phyloP scores from a whole-genome alignment of 768 basidiomycete genomes.

The Tricholoma hemisulphureum region DNA sequence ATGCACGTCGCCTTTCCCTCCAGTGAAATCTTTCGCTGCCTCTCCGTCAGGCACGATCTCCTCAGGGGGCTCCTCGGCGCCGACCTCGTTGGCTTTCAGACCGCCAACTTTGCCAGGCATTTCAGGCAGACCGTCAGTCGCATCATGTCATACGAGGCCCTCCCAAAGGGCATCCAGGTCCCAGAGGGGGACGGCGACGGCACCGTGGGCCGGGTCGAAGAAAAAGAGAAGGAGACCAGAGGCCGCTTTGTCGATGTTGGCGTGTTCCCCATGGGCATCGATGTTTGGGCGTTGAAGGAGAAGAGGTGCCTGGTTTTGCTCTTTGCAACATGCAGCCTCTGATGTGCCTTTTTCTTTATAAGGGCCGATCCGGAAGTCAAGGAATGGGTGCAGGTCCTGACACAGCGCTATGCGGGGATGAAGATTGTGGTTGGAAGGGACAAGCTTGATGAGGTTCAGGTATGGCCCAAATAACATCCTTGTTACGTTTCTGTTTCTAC shows the following conservation, averaged over 20 bases:
- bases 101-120: conserved; percentile 77
- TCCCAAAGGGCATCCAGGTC: conserved; percentile 80
- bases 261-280: conserved; percentile 90
- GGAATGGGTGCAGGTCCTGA: conserved; percentile 79
- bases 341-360: not conserved
- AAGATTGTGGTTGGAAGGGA: conserved; percentile 86
- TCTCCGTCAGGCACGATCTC: conserved; percentile 74
- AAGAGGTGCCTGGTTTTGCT: conserved; percentile 48
- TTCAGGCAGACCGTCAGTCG: conserved; percentile 84
- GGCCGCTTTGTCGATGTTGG: conserved; percentile 80
- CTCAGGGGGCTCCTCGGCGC: conserved; percentile 89
- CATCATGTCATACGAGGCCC: conserved; percentile 75
- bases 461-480: conserved; percentile 14
- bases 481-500: not conserved
- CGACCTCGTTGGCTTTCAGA: conserved; percentile 92
- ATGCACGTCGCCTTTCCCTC: conserved; percentile 95
- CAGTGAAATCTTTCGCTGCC: conserved; percentile 92
- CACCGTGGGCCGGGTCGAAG: not conserved
- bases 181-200: conserved; percentile 33
- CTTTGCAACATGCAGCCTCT: not conserved
- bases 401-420: conserved; percentile 80
- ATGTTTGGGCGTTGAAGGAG: conserved; percentile 63
- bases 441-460: conserved; percentile 85
- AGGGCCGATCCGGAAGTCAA: conserved; percentile 75
- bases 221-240: conserved; percentile 26